phyloP scores from a whole-genome alignment of 2,329 filamentous ascomycete species.

The Aureobasidium sp. region DNA sequence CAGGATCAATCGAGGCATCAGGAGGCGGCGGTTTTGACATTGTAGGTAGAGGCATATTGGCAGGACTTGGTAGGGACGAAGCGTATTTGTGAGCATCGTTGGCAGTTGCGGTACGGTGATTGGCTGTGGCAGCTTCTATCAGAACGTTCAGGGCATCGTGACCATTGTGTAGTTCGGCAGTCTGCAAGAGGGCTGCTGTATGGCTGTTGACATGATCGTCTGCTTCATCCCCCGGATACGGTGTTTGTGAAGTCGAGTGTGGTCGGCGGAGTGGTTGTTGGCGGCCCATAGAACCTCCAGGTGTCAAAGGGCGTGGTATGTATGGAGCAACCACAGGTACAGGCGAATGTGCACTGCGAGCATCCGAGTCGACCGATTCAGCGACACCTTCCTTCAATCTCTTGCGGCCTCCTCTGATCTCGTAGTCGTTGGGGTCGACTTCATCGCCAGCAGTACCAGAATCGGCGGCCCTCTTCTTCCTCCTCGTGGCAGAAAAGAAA shows the following conservation, averaged over 20 bases:
- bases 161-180: constrained; percentile 72
- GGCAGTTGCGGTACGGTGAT: constrained; percentile 42
- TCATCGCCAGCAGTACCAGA: constrained; percentile 39
- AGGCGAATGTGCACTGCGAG: neutral
- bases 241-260: constrained; percentile 22
- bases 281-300: constrained; percentile 59
- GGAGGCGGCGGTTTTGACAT: neutral
- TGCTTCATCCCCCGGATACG: constrained; percentile 38
- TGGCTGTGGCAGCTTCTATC: constrained; percentile 67
- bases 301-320: constrained; percentile 50
- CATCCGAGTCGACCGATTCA: constrained; percentile 25
- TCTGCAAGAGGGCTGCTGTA: constrained; percentile 53
- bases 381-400: constrained; percentile 47
- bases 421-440: constrained; percentile 51
- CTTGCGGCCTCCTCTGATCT: constrained; percentile 67
- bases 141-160: constrained; percentile 89
- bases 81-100: constrained; percentile 1
- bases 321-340: neutral
- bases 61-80: constrained; percentile 2
- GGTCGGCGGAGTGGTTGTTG: constrained; percentile 61
- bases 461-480: constrained; percentile 73
- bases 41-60: constrained; percentile 3
- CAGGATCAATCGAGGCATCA: constrained; percentile 21
- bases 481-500: constrained; percentile 88
- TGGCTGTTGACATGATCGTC: constrained; percentile 54